Percentiles rank a stretch among this genome's conserved stretches.
phyloP scores from a whole-genome alignment of 2,329 filamentous ascomycete species.

The Fusarium aywerte region DNA sequence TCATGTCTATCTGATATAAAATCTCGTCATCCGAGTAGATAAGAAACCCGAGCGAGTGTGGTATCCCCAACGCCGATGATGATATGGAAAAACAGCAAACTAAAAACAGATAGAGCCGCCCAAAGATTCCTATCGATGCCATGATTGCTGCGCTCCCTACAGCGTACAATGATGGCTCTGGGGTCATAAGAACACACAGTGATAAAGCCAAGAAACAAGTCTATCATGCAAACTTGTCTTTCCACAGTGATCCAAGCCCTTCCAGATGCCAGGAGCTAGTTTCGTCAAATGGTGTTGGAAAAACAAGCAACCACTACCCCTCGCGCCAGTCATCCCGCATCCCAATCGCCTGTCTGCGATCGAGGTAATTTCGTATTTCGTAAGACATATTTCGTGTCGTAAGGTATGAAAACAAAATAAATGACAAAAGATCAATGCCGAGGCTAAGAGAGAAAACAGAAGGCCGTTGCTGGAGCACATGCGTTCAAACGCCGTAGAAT shows the following conservation, averaged over 20 bases:
- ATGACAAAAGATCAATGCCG: conserved; percentile 36
- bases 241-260: conserved; percentile 33
- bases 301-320: conserved; percentile 34
- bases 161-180: conserved; percentile 39
- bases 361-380: conserved; percentile 47
- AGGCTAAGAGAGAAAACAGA: conserved; percentile 32
- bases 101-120: conserved; percentile 22
- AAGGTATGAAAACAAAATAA: conserved; percentile 41
- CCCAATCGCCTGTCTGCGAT: conserved; percentile 40
- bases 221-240: conserved; percentile 40
- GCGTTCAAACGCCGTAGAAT: conserved; percentile 45
- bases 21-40: conserved; percentile 16
- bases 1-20: conserved; percentile 32
- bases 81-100: conserved; percentile 32
- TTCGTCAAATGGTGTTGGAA: conserved; percentile 27
- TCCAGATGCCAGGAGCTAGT: conserved; percentile 38
- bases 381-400: conserved; percentile 51
- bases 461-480: conserved; percentile 42
- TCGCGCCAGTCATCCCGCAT: conserved; percentile 46
- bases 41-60: conserved; percentile 44
- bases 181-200: conserved; percentile 23
- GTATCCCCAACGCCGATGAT: conserved; percentile 44
- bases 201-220: conserved; percentile 32
- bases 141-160: conserved; percentile 41
- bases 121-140: conserved; percentile 36